phyloP scores from a whole-genome alignment of 139 green algal genomes.

The Ettlia oleoabundans region DNA sequence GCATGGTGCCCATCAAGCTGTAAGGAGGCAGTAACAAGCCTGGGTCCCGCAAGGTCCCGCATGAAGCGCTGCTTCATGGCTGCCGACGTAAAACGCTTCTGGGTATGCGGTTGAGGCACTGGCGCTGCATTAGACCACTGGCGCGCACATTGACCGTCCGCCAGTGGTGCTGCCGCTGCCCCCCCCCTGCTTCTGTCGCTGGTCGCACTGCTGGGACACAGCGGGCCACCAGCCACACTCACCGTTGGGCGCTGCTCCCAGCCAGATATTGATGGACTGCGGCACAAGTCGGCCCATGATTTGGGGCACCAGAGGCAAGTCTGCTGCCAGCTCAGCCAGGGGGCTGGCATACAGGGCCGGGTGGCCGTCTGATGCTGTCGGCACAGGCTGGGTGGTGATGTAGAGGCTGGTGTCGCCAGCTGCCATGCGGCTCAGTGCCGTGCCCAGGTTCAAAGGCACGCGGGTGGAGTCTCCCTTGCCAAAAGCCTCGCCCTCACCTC shows the following conservation, averaged over 20 bases:
- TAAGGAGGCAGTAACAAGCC: too few relatives aligned
- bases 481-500: conserved; percentile 46
- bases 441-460: conserved; percentile 61
- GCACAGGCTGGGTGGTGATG: conserved; percentile 72
- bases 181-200: too few relatives aligned
- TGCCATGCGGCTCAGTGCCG: conserved; percentile 55
- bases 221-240: not conserved
- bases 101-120: too few relatives aligned
- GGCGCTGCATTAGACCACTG: too few relatives aligned
- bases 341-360: conserved; percentile 64
- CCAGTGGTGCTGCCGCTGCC: too few relatives aligned
- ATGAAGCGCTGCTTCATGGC: too few relatives aligned
- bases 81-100: too few relatives aligned
- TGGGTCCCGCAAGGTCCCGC: too few relatives aligned
- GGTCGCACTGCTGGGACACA: not conserved
- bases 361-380: conserved; percentile 59
- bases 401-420: conserved; percentile 69
- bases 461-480: conserved; percentile 60
- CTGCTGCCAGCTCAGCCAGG: conserved; percentile 48
- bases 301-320: conserved; percentile 66
- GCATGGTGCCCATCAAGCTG: too few relatives aligned
- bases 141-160: too few relatives aligned
- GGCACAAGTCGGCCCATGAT: conserved; percentile 77
- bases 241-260: conserved; percentile 46
- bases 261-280: conserved; percentile 65